A percentile compares a stretch with the other conserved stretches of the same genome.
These are phyloP conservation scores for Rugonectria rugulosa DNA, from an alignment of 2,329 filamentous ascomycete species.

Conservation along the genomic window DNA sequence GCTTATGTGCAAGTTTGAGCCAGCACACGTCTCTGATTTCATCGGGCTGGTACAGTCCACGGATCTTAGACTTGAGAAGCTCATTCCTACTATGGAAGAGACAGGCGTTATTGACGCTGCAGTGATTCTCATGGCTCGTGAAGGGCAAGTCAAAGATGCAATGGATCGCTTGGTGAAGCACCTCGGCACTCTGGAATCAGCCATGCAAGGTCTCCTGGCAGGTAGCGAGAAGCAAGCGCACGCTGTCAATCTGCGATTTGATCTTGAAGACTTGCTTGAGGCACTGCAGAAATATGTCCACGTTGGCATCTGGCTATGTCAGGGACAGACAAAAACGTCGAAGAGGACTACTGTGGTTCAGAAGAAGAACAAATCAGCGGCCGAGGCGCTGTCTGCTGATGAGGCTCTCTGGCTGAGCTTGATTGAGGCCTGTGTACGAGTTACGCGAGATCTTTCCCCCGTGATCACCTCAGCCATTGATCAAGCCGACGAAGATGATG, in stretches of 20 bases:
- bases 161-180: slow-evolving; percentile 88
- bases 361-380: slow-evolving; percentile 55
- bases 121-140: slow-evolving; percentile 86
- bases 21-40: slow-evolving; percentile 84
- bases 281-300: slow-evolving; percentile 88
- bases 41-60: slow-evolving; percentile 78
- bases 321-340: slow-evolving; percentile 76
- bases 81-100: slow-evolving; percentile 88
- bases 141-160: slow-evolving; percentile 82
- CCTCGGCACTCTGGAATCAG: slow-evolving; percentile 78
- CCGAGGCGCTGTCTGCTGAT: slow-evolving; percentile 57
- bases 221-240: slow-evolving; percentile 65
- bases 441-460: slow-evolving; percentile 70
- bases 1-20: slow-evolving; percentile 88
- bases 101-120: slow-evolving; percentile 92
- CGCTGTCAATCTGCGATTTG: slow-evolving; percentile 60
- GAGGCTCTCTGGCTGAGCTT: slow-evolving; percentile 68
- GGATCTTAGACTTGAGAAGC: slow-evolving; percentile 78
- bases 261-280: slow-evolving; percentile 76
- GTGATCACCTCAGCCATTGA: slow-evolving; percentile 52
- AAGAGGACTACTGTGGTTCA: slow-evolving; percentile 55
- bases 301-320: slow-evolving; percentile 95
- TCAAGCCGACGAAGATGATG: slow-evolving; percentile 35
- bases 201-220: slow-evolving; percentile 76
- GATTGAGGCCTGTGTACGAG: slow-evolving; percentile 67